Conservation (phyloP, 2,329 filamentous ascomycete genomes). For the Epichloe brachyelytri region DNA sequence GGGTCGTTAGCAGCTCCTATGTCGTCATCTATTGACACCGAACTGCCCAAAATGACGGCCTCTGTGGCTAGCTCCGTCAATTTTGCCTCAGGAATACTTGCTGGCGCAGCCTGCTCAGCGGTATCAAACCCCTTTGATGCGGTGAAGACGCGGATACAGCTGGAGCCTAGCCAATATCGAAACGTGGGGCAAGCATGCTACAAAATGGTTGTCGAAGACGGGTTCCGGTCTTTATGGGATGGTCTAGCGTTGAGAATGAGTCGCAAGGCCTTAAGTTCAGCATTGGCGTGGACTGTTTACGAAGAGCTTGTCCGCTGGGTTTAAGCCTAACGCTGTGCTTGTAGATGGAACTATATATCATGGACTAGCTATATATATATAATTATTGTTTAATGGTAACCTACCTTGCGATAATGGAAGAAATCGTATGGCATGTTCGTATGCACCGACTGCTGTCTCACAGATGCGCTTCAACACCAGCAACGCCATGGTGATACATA, state of each 20-base stretch:
- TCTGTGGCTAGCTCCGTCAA: constrained; percentile 54
- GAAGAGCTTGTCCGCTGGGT: constrained; percentile 74
- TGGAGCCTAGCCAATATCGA: constrained; percentile 69
- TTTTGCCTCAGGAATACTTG: constrained; percentile 68
- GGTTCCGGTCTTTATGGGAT: constrained; percentile 67
- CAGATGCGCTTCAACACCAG: too few species aligned
- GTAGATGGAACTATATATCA: too few species aligned
- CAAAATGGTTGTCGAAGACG: constrained; percentile 73
- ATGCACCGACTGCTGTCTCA: too few species aligned
- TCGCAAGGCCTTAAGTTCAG: constrained; percentile 82
- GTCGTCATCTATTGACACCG: constrained; percentile 6
- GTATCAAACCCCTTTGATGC: constrained; percentile 96
- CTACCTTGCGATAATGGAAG: too few species aligned
- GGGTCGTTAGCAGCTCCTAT: constrained; percentile 11
- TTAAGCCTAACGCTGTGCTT: neutral
- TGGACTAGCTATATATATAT: too few species aligned
- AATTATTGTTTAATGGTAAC: too few species aligned
- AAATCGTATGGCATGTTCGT: too few species aligned
- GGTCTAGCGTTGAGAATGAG: constrained; percentile 78
- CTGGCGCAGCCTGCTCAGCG: constrained; percentile 70
- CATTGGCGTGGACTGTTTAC: constrained; percentile 95
- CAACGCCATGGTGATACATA: neutral
- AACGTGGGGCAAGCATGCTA: constrained; percentile 69
- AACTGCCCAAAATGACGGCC: constrained; percentile 15
- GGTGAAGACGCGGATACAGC: constrained; percentile 86